Conservation (phyloP, 495 filamentous ascomycete species). For the Talaromyces proteolyticus region DNA sequence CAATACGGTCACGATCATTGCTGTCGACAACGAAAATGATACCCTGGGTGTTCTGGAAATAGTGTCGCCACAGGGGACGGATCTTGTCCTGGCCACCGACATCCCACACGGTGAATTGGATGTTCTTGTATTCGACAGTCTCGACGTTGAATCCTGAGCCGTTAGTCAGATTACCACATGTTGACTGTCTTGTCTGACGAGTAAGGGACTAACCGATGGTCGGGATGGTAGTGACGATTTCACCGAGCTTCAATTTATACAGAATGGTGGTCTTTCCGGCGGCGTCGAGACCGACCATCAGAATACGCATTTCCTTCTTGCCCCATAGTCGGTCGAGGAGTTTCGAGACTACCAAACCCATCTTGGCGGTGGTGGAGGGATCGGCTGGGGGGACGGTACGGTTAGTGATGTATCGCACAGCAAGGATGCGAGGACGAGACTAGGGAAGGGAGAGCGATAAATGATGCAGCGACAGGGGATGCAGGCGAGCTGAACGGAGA, state of each 20-base stretch:
- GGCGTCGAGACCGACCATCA: conserved; percentile 99
- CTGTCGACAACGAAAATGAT: conserved; percentile 99
- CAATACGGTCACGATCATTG: conserved; percentile 99
- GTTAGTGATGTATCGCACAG: not conserved
- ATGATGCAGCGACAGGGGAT: conserved; percentile 5
- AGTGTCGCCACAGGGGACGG: conserved; percentile 98
- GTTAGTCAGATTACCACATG: too few relatives aligned
- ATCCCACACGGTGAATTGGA: conserved; percentile 99
- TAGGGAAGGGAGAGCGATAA: conserved; percentile 5
- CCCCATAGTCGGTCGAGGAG: conserved; percentile 93
- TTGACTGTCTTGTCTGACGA: too few relatives aligned
- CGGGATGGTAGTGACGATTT: conserved; percentile 99
- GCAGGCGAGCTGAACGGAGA: conserved; percentile 10
- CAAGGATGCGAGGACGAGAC: not conserved
- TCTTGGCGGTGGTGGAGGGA: conserved; percentile 50
- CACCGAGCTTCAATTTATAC: conserved; percentile 99
- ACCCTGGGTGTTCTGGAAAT: conserved; percentile 99
- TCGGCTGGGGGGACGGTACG: not conserved
- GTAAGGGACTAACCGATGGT: conserved; percentile 81
- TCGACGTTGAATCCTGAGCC: conserved; percentile 97
- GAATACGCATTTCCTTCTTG: conserved; percentile 99
- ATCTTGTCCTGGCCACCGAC: conserved; percentile 99
- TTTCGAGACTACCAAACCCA: conserved; percentile 93
- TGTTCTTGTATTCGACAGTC: conserved; percentile 99
- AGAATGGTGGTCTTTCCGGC: conserved; percentile 99